Percentiles rank a stretch among this genome's conserved stretches.
phyloP scores from a whole-genome alignment of 129 eudicot species.

The Centrapalus pauciflorus region DNA sequence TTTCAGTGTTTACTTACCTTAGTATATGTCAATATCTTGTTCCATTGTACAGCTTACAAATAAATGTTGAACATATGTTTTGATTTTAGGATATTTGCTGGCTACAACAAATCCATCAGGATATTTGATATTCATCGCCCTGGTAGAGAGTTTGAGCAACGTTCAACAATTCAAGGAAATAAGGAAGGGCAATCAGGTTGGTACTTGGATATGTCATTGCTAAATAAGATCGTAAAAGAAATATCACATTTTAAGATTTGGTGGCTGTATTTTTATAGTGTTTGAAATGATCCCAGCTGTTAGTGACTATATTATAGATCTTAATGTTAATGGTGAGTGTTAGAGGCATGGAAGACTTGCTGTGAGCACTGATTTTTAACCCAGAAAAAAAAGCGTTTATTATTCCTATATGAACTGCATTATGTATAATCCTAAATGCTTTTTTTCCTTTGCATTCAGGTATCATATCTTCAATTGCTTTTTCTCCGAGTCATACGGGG shows the following conservation, averaged over 20 bases:
- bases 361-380: background rate
- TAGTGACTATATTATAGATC: background rate
- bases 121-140: constrained; percentile 93
- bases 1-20: background rate
- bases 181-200: constrained; percentile 96
- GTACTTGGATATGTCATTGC: background rate
- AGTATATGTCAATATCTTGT: constrained; percentile 9
- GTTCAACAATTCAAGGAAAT: constrained; percentile 70
- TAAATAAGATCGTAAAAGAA: background rate
- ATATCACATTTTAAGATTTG: background rate
- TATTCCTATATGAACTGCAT: background rate
- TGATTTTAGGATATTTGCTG: constrained; percentile 82
- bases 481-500: constrained; percentile 73
- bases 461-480: constrained; percentile 86
- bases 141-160: constrained; percentile 85
- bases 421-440: background rate
- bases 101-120: constrained; percentile 82
- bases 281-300: background rate
- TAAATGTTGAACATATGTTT: background rate
- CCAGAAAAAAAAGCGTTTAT: no score
- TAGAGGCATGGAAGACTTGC: background rate
- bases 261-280: background rate
- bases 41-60: background rate
- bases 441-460: constrained; percentile 38
- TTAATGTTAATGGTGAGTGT: background rate